phyloP scores from a whole-genome alignment of 2,329 filamentous ascomycete species.

The Monilinia laxa region DNA sequence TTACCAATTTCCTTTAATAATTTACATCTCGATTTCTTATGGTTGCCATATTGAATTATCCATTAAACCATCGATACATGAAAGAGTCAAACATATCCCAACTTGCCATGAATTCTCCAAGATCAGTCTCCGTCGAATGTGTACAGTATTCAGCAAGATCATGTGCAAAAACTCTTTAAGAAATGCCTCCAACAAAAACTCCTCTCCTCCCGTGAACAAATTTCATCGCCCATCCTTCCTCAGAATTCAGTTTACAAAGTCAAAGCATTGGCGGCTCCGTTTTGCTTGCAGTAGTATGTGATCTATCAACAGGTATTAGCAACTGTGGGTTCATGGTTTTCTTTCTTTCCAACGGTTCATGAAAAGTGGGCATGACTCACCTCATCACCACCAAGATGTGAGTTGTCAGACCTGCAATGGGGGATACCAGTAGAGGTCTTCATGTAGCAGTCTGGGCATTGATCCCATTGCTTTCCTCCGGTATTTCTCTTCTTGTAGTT shows the following conservation, averaged over 20 bases:
- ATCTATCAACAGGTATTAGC: background rate
- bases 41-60: constrained; percentile 1
- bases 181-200: background rate
- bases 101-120: background rate
- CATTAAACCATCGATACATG: constrained; percentile 3
- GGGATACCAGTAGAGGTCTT: background rate
- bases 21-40: background rate
- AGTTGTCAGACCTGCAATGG: background rate
- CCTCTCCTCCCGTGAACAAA: background rate
- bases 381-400: constrained; percentile 17
- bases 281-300: constrained; percentile 3
- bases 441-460: constrained; percentile 11
- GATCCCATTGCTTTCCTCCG: constrained; percentile 1
- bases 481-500: constrained; percentile 13
- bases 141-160: background rate
- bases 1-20: background rate
- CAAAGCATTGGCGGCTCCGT: background rate
- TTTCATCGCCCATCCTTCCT: background rate
- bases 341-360: background rate
- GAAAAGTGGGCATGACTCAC: background rate
- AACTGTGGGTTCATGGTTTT: background rate
- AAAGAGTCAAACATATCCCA: background rate
- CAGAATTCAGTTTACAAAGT: background rate
- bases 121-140: background rate
- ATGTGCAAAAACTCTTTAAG: background rate